Evolutionary conservation across 1,284 basidiomycete species (phyloP), one percentile per base, ranked within the genome.

Genomic region (Trichosporon coremiiforme): DNA sequence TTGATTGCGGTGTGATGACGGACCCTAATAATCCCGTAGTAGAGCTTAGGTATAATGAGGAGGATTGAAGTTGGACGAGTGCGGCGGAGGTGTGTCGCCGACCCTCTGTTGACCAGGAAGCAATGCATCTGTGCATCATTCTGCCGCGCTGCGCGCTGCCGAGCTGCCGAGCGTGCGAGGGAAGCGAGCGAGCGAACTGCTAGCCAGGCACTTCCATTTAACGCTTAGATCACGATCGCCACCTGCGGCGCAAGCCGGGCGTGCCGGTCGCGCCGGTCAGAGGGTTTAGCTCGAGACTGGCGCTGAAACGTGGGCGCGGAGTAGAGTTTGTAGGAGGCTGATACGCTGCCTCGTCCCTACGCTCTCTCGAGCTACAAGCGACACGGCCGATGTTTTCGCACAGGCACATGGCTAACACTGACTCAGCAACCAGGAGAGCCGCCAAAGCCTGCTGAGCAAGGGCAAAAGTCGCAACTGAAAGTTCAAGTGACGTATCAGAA

Each of bases 1-100:
- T 53, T 53, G 47, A 53, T 22, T 53, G 47, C 47, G 47, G n/a
- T 53, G 20, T 1, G 45, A 12, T 4, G 41, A 45, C 41, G 41
- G 41, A 45, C 47, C n/a, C 47, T 53, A 53, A 53, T 53, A 20
- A 53, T 53, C 45, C 5, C 47, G 47, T 53, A 53, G 47, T 53
- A 53, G 47, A 20, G 9, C 41, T 15, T 22, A n/a, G 17, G 47
- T 53, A 53, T 53, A 53, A 53, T 53, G 47, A 9, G 20, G 47
- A 20, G 1, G 47, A n/a, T 5, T 47, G 45, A 17, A 47, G 45
- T 12, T 47, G 45, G 33, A n/a, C 33, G n/a, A 38, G 36, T 10
- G 36, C 36, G n/a, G n/a, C 41, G 15, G 41, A n/a, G 41, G 41
- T 12, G 41, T 17, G 41, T 4, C 13, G 41, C 41, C 41, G 41